phyloP scores from a whole-genome alignment of 2,329 filamentous ascomycete genomes.

The Pyrenochaeta sp. region DNA sequence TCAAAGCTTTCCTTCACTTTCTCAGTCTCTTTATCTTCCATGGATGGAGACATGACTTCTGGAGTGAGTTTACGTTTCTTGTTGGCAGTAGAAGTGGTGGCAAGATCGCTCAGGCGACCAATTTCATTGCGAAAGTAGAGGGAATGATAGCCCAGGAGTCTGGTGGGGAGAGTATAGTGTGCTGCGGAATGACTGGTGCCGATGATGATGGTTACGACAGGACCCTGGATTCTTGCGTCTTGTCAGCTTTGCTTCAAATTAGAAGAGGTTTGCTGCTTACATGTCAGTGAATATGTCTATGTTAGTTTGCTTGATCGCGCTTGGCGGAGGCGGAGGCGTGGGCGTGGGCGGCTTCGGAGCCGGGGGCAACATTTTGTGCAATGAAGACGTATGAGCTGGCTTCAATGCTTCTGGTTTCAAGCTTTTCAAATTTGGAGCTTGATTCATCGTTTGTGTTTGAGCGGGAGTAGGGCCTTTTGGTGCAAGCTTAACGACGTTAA shows the following conservation, averaged over 20 bases:
- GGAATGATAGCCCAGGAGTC: constrained; percentile 17
- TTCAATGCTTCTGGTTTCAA: too few relatives aligned
- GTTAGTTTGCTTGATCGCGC: not conserved
- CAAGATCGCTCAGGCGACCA: not conserved
- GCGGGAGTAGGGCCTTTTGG: too few relatives aligned
- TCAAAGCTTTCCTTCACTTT: not conserved
- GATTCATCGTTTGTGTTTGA: too few relatives aligned
- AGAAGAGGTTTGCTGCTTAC: not conserved
- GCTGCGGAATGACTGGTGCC: not conserved
- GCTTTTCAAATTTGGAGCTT: not conserved
- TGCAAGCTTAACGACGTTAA: too few relatives aligned
- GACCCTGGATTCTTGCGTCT: constrained; percentile 14
- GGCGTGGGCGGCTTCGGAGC: not conserved
- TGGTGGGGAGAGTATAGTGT: constrained; percentile 14
- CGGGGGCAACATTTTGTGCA: not conserved
- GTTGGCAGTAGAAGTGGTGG: not conserved
- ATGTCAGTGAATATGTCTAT: constrained; percentile 11
- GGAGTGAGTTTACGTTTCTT: constrained; percentile 21
- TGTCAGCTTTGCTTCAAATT: not conserved
- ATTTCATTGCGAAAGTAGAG: constrained; percentile 14
- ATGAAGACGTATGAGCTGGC: not conserved
- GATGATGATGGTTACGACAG: constrained; percentile 8
- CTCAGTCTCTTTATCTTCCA: not conserved
- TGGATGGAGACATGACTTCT: not conserved
- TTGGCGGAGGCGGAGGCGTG: not conserved